A percentile compares a stretch with the other conserved stretches of the same genome.
Evolutionary conservation across 257 asterid genomes (phyloP).

Genomic region (Ligustrum vulgare): DNA sequence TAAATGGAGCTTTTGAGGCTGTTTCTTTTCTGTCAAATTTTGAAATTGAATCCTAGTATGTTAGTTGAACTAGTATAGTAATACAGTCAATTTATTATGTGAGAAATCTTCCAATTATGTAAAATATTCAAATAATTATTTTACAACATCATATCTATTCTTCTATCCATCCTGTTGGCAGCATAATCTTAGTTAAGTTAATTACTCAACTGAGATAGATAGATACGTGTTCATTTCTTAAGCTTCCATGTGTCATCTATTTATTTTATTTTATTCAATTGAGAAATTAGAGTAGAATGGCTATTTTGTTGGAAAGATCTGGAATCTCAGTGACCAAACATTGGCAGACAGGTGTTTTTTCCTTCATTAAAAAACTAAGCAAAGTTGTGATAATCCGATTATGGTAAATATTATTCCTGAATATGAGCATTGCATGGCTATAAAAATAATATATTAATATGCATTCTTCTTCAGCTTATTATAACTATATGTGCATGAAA

Average conservation of each 20-base stretch:
- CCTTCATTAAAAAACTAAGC: conserved; percentile 3
- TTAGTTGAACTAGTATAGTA: too few relatives aligned
- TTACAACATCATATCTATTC: neutral
- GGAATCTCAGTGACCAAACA: conserved; percentile 32
- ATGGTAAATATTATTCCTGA: conserved; percentile 1
- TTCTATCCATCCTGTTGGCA: neutral
- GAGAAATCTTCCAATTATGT: neutral
- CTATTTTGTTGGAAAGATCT: conserved; percentile 35
- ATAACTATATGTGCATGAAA: conserved; percentile 10
- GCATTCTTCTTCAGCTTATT: conserved; percentile 2
- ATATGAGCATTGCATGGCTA: conserved; percentile 38
- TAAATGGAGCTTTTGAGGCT: too few relatives aligned
- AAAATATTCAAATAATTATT: neutral
- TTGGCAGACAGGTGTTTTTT: conserved; percentile 36
- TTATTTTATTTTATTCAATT: neutral
- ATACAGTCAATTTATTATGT: neutral
- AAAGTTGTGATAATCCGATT: conserved; percentile 19
- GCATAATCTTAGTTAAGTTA: neutral
- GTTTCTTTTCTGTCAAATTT: too few relatives aligned
- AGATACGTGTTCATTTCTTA: conserved; percentile 14
- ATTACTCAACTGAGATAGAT: conserved; percentile 1
- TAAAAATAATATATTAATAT: conserved; percentile 21
- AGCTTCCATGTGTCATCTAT: conserved; percentile 20
- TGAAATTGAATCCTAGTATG: too few relatives aligned
- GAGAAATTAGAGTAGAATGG: conserved; percentile 20